phyloP scores from a whole-genome alignment of 352 stramenopile species.

The Pythium monospermum region DNA sequence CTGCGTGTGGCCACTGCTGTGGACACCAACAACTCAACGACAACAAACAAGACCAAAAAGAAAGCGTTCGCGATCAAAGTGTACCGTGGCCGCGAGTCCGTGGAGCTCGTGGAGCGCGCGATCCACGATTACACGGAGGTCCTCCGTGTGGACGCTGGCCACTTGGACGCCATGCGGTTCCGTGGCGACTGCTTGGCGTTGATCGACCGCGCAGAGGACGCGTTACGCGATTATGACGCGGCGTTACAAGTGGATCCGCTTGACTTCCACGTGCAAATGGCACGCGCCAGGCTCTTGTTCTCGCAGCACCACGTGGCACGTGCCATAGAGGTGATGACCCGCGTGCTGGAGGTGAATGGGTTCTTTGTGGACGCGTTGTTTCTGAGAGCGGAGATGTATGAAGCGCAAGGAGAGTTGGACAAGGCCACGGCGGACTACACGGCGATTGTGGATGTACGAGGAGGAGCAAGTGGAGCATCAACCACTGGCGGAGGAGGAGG shows the following conservation, averaged over 20 bases:
- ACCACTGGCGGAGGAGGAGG: constrained; percentile 18
- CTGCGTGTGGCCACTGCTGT: too few relatives aligned
- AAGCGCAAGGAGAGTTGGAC: constrained; percentile 28
- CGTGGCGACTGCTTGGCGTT: constrained; percentile 42
- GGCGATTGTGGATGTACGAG: constrained; percentile 48
- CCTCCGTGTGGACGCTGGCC: constrained; percentile 37
- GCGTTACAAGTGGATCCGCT: constrained; percentile 40
- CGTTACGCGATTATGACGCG: constrained; percentile 41
- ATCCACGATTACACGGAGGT: constrained; percentile 58
- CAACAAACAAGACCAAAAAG: constrained; percentile 2
- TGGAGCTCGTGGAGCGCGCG: constrained; percentile 41
- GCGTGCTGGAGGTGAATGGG: constrained; percentile 47
- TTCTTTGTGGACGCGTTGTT: constrained; percentile 77
- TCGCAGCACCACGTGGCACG: constrained; percentile 31
- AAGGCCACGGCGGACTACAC: constrained; percentile 59
- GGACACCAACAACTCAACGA: constrained; percentile 1
- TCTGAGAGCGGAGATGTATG: constrained; percentile 49
- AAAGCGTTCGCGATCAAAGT: constrained; percentile 5
- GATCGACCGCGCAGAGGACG: constrained; percentile 50
- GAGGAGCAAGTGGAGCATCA: constrained; percentile 1
- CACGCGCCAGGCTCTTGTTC: constrained; percentile 44
- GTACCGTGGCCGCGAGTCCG: constrained; percentile 29
- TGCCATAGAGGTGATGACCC: constrained; percentile 52
- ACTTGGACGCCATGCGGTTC: constrained; percentile 37
- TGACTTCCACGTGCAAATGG: constrained; percentile 61